These are phyloP conservation scores for Neostapfia colusana DNA, from an alignment of 176 grass and related monocot genomes.

Conservation along the genomic window DNA sequence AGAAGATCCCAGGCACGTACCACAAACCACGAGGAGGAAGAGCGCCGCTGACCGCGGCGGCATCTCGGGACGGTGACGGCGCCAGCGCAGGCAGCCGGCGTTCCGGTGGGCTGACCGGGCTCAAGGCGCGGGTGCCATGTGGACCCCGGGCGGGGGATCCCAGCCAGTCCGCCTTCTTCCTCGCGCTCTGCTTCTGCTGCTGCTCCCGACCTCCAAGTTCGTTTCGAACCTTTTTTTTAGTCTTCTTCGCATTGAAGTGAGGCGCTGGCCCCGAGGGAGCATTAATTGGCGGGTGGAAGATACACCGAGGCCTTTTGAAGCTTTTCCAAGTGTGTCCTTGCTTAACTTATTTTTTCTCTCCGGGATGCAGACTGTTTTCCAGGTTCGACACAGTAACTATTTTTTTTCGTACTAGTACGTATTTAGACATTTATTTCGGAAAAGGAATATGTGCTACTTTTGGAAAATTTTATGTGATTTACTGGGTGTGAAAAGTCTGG, in stretches of 20 bases:
- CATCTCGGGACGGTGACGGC: constrained; percentile 37
- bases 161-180: constrained; percentile 36
- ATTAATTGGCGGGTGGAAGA: constrained; percentile 61
- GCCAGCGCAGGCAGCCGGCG: constrained; percentile 1
- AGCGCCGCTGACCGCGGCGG: constrained; percentile 23
- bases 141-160: constrained; percentile 36
- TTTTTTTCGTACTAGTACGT: neutral
- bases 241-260: constrained; percentile 55
- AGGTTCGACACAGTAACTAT: neutral
- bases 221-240: neutral
- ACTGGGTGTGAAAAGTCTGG: neutral
- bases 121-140: constrained; percentile 40
- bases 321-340: constrained; percentile 11
- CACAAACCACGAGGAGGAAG: constrained; percentile 39
- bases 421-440: neutral
- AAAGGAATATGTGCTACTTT: neutral
- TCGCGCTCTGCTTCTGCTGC: constrained; percentile 19
- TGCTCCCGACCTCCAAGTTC: neutral
- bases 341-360: neutral
- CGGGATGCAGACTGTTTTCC: neutral
- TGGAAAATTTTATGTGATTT: neutral
- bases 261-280: constrained; percentile 48
- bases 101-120: neutral
- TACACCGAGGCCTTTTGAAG: constrained; percentile 37
- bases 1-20: constrained; percentile 27